Conservation (phyloP, 179 eudicot species). For the Gypsophila paniculata region DNA sequence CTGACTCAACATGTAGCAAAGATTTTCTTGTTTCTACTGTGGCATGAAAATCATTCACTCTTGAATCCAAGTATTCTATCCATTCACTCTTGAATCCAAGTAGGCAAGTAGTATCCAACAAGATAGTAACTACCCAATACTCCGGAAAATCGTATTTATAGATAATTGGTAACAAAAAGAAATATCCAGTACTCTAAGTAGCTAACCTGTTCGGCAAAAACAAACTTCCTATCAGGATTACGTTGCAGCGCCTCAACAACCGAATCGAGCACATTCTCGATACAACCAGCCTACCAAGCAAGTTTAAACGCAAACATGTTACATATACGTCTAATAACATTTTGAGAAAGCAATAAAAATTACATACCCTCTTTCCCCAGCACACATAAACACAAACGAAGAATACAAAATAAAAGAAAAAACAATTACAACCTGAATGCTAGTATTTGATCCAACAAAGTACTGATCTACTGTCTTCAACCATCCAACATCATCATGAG, state of each 20-base stretch:
- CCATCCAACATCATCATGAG: constrained; percentile 98
- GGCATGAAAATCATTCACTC: background rate
- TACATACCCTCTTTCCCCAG: background rate
- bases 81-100: background rate
- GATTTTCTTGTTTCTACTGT: background rate
- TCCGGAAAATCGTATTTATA: background rate
- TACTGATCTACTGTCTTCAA: constrained; percentile 95
- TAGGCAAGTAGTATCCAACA: no score
- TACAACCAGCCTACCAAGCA: constrained; percentile 70
- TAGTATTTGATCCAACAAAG: constrained; percentile 72
- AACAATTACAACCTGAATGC: constrained; percentile 54
- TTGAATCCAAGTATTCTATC: background rate
- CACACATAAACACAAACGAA: background rate
- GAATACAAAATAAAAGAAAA: background rate
- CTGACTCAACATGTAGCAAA: background rate
- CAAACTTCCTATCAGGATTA: constrained; percentile 71
- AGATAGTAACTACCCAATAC: background rate
- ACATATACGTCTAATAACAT: background rate
- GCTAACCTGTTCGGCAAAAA: constrained; percentile 74
- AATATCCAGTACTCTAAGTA: background rate
- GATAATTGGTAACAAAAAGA: background rate
- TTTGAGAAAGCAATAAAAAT: background rate
- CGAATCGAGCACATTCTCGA: constrained; percentile 79
- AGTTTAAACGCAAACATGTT: constrained; percentile 10
- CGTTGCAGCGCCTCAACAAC: constrained; percentile 63